Conservation (phyloP, 1,284 basidiomycete species). For the Neotropicomus parvogracilis region DNA sequence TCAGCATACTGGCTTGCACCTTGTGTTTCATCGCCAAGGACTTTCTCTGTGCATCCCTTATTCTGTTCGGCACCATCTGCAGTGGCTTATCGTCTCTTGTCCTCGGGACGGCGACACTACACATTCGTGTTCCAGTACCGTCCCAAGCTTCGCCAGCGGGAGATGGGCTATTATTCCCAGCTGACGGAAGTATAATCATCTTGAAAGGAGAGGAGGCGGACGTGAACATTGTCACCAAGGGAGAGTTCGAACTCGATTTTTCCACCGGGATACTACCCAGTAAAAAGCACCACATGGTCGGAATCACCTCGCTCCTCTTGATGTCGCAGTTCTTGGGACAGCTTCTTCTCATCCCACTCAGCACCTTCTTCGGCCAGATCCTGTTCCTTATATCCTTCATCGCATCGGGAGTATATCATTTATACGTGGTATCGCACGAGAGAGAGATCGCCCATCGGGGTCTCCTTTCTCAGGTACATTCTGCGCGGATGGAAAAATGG, state of each 20-base stretch:
- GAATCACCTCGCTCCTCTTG: constrained; percentile 23
- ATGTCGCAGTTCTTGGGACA: constrained; percentile 27
- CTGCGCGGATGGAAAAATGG: constrained; percentile 12
- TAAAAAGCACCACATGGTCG: constrained; percentile 15
- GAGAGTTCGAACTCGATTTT: constrained; percentile 27
- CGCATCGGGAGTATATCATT: constrained; percentile 30
- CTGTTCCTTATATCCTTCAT: constrained; percentile 24
- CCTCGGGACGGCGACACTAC: constrained; percentile 26
- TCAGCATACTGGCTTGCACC: constrained; percentile 22
- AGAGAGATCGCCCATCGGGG: constrained; percentile 21
- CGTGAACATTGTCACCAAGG: constrained; percentile 29
- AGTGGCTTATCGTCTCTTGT: constrained; percentile 26
- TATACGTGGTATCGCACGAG: constrained; percentile 25
- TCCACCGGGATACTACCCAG: constrained; percentile 9
- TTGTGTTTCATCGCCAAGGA: constrained; percentile 20
- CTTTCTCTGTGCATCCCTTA: constrained; percentile 27
- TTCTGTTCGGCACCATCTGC: constrained; percentile 30
- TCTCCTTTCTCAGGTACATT: constrained; percentile 19
- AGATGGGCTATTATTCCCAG: constrained; percentile 23
- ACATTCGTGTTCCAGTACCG: constrained; percentile 20
- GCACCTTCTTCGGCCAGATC: constrained; percentile 31
- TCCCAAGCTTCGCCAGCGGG: constrained; percentile 24
- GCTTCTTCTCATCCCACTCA: constrained; percentile 24
- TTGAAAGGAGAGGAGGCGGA: constrained; percentile 26
- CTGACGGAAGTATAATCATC: constrained; percentile 19